phyloP scores from a whole-genome alignment of 768 basidiomycete species.

The Grammothele lineata region DNA sequence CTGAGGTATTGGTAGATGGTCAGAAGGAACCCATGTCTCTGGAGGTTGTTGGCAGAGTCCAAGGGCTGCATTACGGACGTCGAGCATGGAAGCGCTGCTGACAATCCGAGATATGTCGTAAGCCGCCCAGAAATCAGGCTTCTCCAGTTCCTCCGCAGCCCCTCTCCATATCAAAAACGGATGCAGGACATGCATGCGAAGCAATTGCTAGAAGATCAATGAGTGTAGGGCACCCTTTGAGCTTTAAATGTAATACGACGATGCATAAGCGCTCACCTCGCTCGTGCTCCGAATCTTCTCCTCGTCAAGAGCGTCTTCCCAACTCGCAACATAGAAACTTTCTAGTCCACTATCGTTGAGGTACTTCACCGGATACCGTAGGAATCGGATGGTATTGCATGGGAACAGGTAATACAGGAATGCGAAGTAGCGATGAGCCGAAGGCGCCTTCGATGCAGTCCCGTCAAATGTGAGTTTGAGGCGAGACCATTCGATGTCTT shows the following conservation, averaged over 20 bases:
- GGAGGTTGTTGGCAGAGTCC: too few species aligned
- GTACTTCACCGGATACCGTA: slow-evolving; percentile 65
- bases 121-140: slow-evolving; percentile 63
- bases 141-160: slow-evolving; percentile 56
- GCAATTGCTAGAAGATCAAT: slow-evolving; percentile 43
- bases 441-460: slow-evolving; percentile 50
- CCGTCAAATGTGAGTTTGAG: slow-evolving; percentile 58
- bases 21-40: too few species aligned
- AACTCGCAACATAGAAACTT: slow-evolving; percentile 63
- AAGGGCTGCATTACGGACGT: slow-evolving; percentile 52
- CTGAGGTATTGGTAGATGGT: too few species aligned
- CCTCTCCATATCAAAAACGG: slow-evolving; percentile 68
- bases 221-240: too few species aligned
- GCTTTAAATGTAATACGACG: too few species aligned
- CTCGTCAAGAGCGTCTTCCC: slow-evolving; percentile 68
- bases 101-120: slow-evolving; percentile 59
- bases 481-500: slow-evolving; percentile 63
- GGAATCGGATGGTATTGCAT: slow-evolving; percentile 78
- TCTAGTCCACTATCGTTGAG: slow-evolving; percentile 45
- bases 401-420: slow-evolving; percentile 89
- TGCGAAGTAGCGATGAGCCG: slow-evolving; percentile 66
- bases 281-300: slow-evolving; percentile 66
- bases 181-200: slow-evolving; percentile 72
- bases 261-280: slow-evolving; percentile 47
- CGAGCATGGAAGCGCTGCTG: slow-evolving; percentile 67